Evolutionary conservation across 345 rosid species (phyloP).

Genomic region (Garcia nutans): DNA sequence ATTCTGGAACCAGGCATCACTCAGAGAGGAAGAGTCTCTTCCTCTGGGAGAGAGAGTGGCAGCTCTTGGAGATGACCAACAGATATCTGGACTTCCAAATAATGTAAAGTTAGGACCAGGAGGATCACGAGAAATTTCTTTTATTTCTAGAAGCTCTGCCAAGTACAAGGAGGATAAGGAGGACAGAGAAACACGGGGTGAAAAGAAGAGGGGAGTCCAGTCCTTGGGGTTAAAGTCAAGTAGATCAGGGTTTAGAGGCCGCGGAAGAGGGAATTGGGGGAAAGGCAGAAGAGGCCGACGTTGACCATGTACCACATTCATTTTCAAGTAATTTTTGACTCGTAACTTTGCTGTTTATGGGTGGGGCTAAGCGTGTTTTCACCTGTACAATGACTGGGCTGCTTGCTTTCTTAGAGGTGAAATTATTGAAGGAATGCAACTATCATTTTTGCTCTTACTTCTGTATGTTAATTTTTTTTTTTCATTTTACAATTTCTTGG

Average conservation of each 20-base stretch:
- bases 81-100: slow-evolving; percentile 34
- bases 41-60: slow-evolving; percentile 78
- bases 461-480: neutral
- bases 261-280: slow-evolving; percentile 35
- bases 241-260: slow-evolving; percentile 43
- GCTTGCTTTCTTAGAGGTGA: neutral
- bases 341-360: neutral
- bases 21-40: slow-evolving; percentile 70
- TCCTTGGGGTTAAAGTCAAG: slow-evolving; percentile 64
- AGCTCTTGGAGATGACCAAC: slow-evolving; percentile 46
- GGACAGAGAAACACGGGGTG: slow-evolving; percentile 37
- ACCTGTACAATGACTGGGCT: neutral
- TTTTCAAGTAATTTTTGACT: neutral
- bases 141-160: slow-evolving; percentile 54
- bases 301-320: neutral
- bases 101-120: slow-evolving; percentile 80
- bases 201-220: slow-evolving; percentile 74
- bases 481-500: no score
- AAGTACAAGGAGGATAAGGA: slow-evolving; percentile 61
- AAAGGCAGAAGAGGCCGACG: slow-evolving; percentile 43
- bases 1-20: slow-evolving; percentile 55
- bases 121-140: slow-evolving; percentile 85
- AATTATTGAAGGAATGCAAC: neutral
- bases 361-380: neutral
- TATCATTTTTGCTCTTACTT: neutral